These are phyloP conservation scores for Falciphora oryzae DNA, from an alignment of 2,329 filamentous ascomycete genomes.

Conservation along the genomic window DNA sequence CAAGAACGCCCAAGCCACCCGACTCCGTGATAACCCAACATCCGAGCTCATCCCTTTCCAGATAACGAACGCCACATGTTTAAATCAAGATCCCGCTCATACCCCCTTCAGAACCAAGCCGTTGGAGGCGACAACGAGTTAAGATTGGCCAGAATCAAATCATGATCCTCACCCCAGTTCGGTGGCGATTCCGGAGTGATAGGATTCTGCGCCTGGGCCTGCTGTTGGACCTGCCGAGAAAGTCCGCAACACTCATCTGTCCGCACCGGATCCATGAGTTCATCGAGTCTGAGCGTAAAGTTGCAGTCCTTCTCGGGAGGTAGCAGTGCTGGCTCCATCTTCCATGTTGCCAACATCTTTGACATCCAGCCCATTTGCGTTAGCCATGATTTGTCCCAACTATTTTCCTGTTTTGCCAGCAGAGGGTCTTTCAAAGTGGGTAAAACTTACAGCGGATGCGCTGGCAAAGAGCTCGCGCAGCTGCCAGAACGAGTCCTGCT, in stretches of 20 bases:
- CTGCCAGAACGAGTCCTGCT: conserved; percentile 15
- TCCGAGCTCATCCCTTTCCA: not conserved
- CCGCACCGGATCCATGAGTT: not conserved
- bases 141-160: not conserved
- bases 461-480: conserved; percentile 13
- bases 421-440: no score
- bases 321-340: not conserved
- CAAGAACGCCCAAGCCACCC: not conserved
- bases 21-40: not conserved
- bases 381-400: not conserved
- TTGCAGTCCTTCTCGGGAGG: not conserved
- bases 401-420: no score
- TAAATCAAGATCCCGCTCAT: not conserved
- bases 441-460: not conserved
- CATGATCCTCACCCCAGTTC: not conserved
- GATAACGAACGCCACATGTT: not conserved
- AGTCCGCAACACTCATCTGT: not conserved
- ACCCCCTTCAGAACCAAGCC: not conserved
- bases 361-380: not conserved
- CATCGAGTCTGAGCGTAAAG: not conserved
- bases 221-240: not conserved
- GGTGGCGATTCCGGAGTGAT: not conserved
- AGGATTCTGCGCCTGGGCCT: not conserved
- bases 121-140: not conserved
- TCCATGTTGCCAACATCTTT: not conserved